phyloP scores from a whole-genome alignment of 805 yeast genomes.

The Hanseniaspora vineae region DNA sequence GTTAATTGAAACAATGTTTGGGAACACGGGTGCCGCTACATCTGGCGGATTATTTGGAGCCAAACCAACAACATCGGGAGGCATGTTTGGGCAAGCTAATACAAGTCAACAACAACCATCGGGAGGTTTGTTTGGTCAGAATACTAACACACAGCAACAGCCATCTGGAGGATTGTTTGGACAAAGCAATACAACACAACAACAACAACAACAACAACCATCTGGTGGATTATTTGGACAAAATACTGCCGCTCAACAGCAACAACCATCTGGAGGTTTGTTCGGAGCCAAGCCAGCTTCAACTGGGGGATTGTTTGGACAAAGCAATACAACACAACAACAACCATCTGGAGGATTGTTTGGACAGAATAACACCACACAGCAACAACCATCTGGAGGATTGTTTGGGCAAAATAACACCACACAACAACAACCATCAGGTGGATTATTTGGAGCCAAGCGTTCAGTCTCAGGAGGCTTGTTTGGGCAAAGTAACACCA shows the following conservation, averaged over 20 bases:
- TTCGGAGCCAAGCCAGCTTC: too few species aligned
- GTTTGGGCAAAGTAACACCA: conserved; percentile 28
- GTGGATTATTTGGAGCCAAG: conserved; percentile 33
- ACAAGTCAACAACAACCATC: not conserved
- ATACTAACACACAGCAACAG: conserved; percentile 6
- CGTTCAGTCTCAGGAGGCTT: conserved; percentile 15
- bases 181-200: conserved; percentile 1
- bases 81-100: not conserved
- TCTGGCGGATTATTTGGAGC: conserved; percentile 23
- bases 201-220: not conserved
- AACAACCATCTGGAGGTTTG: conserved; percentile 23
- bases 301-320: conserved; percentile 35
- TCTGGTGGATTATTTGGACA: conserved; percentile 9
- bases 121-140: conserved; percentile 35
- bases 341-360: conserved; percentile 6
- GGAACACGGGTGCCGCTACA: too few species aligned
- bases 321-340: conserved; percentile 9
- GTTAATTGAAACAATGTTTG: not conserved
- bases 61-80: not conserved
- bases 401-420: conserved; percentile 14
- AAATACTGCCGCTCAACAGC: conserved; percentile 3
- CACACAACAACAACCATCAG: conserved; percentile 9
- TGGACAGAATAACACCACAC: conserved; percentile 2
- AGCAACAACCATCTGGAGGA: conserved; percentile 8
- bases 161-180: conserved; percentile 8